These are phyloP conservation scores for Phlyctochytrium bullatum DNA, from an alignment of 192 early-diverging fungal genomes.

Conservation along the genomic window DNA sequence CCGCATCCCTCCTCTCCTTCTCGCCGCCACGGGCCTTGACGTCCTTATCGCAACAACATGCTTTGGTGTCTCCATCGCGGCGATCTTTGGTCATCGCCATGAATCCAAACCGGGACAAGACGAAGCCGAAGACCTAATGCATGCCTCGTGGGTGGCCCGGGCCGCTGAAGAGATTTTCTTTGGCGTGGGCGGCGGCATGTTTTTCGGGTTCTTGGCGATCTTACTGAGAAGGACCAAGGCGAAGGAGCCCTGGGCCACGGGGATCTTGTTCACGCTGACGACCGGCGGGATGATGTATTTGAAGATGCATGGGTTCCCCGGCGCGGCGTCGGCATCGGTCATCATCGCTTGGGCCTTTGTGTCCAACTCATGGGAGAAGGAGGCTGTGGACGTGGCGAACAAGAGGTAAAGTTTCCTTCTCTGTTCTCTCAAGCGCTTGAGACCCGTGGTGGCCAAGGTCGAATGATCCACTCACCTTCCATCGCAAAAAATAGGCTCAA, in stretches of 20 bases:
- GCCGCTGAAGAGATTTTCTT: constrained; percentile 30
- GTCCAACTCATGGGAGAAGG: constrained; percentile 27
- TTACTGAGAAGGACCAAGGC: constrained; percentile 9
- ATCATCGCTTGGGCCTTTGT: constrained; percentile 31
- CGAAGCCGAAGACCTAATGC: constrained; percentile 5
- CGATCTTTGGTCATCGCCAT: constrained; percentile 34
- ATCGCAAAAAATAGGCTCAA: constrained; percentile 25
- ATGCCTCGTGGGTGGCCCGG: constrained; percentile 25
- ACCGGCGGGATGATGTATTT: constrained; percentile 27
- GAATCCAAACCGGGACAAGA: constrained; percentile 6
- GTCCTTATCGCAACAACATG: constrained; percentile 29
- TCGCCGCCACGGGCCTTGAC: constrained; percentile 31
- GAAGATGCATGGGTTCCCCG: constrained; percentile 35
- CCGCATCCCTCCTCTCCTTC: constrained; percentile 29
- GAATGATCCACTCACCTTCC: background rate
- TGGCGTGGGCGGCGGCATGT: constrained; percentile 27
- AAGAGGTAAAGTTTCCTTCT: constrained; percentile 5
- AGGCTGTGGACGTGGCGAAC: constrained; percentile 23
- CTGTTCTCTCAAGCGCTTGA: no score
- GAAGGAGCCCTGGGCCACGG: constrained; percentile 15
- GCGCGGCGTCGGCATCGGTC: constrained; percentile 21
- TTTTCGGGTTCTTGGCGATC: constrained; percentile 21
- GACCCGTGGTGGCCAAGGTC: no score
- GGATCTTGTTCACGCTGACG: constrained; percentile 12
- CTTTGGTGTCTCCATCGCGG: constrained; percentile 36